Base-by-base conservation (phyloP, 164 flowering plant genomes). In the Liquidambar formosana region DNA sequence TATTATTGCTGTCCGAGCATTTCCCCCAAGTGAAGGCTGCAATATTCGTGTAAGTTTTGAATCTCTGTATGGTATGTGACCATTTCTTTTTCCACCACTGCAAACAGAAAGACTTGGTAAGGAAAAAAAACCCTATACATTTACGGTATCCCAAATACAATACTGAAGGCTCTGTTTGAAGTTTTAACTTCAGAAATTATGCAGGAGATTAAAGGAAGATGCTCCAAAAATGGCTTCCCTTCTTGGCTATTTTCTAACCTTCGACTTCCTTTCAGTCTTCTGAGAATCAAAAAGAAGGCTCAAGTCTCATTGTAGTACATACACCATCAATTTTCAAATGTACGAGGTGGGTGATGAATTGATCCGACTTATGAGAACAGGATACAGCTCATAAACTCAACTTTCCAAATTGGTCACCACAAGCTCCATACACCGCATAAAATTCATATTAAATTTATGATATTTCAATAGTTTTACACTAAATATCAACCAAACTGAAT, bases 1-100 rank as follows among this genome's bases (percentile, higher is more conserved):
- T 48, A 92, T 87, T 18, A 92, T 92, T 65, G 97, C 97, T 47
- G 97, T 90, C 54, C 95, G 79, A 72, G 96, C 93, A 86, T 92
- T 92, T 57, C 97, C 97, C 18, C 97, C 97, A 3, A 92, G 86
- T 18, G 97, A 88, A 66, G 88, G 65, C 79, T 89, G 96, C 79
- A 92, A 73, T 65, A 92, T 90, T 47, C 96, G 71, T 46, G 97
- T 92, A 43, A 92, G 92, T 74, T 92, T 92, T 71, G 96, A 92
- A 75, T 92, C 90, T 73, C 97, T 79, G 65, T 90, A 92, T 64
- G 97, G 97, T 59, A 92, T 76, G 49, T 88, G 97, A 47, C 81
- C 77, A 47, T 64, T 79, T 77, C 79, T 84, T 79, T 83, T 86
- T 66, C 89, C 95, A 70, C 76, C 86, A 81, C 97, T 92, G 88